Base-by-base conservation (phyloP, 164 flowering plant genomes). In the Pachysandra terminalis region DNA sequence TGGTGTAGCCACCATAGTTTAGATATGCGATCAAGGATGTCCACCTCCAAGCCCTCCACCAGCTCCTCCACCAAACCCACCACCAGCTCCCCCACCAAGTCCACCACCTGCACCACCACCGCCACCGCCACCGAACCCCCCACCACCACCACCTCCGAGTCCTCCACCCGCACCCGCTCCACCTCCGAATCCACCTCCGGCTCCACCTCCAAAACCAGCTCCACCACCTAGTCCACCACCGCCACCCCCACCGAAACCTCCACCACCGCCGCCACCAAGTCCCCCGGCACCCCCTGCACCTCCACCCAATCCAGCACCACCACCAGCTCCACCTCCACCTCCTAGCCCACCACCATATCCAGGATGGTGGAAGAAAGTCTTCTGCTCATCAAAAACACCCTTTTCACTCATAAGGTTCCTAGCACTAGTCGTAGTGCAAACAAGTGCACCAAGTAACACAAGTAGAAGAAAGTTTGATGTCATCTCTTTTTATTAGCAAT, bases 191-290 rank as follows among this genome's bases (percentile, higher is more conserved):
- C 79, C 76, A 9, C 41, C 71, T 21, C 77, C 74, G 17, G 35
- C 74, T 19, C 77, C 76, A 0, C 65, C 74, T 12, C 78, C 79
- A 51, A 26, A 56, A 2, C 82, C 80, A 15, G 49, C 61, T 27
- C 80, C 83, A 1, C 73, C 75, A 8, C 83, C 83, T 1, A 53
- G 12, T 25, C 83, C 83, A 6, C 45, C 59, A 23, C 78, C 78
- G 8, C 57, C 74, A 10, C 81, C 78, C 2, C 28, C 48, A 0
- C 81, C 81, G 19, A 65, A 68, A 0, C 79, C 82, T 37, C 56
- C 48, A 10, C 79, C 79, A 0, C 62, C 72, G 2, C 79, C 76
- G 2, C 75, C 74, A 16, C 77, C 81, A 4, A 53, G 51, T 19
- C 75, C 77, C 12, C 54, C 71, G 0, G 77, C 82, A 9, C 66